These are phyloP conservation scores for Ilyonectria sp. DNA, from an alignment of 2,329 filamentous ascomycete species.

Conservation along the genomic window DNA sequence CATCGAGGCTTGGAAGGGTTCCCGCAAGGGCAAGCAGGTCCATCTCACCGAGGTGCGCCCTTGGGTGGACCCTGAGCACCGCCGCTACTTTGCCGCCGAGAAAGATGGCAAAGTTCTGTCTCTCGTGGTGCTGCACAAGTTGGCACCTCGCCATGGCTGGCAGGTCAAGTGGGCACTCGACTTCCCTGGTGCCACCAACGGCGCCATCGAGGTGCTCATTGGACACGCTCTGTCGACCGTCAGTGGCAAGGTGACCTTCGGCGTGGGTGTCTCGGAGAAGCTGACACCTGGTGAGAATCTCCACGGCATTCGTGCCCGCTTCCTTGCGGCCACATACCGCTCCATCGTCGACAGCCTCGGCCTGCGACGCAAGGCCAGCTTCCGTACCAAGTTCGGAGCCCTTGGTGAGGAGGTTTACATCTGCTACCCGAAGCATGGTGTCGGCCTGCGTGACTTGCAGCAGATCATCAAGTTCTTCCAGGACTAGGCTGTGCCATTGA, in stretches of 20 bases:
- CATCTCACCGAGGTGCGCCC: conserved; percentile 92
- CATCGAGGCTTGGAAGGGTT: conserved; percentile 84
- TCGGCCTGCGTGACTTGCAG: conserved; percentile 85
- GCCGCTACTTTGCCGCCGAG: conserved; percentile 87
- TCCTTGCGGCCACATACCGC: conserved; percentile 87
- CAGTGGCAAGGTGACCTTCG: conserved; percentile 81
- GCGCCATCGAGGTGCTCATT: conserved; percentile 88
- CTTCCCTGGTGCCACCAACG: conserved; percentile 88
- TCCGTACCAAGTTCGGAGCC: conserved; percentile 91
- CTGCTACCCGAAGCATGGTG: conserved; percentile 88
- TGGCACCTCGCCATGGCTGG: conserved; percentile 87
- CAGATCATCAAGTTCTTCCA: conserved; percentile 95
- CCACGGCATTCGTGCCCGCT: conserved; percentile 83
- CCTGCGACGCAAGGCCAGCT: conserved; percentile 87
- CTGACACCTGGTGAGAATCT: conserved; percentile 87
- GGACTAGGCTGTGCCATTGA: conserved; percentile 63
- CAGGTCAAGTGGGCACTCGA: conserved; percentile 98
- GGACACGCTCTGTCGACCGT: conserved; percentile 74
- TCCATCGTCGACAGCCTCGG: conserved; percentile 86
- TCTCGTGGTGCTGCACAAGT: conserved; percentile 86
- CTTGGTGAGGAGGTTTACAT: conserved; percentile 89
- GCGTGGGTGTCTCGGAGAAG: conserved; percentile 82
- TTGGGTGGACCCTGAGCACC: conserved; percentile 87
- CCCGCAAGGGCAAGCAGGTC: conserved; percentile 87
- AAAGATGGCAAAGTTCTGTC: conserved; percentile 81